Conservation (phyloP, 352 stramenopile species). For the Pythium phragmitis region DNA sequence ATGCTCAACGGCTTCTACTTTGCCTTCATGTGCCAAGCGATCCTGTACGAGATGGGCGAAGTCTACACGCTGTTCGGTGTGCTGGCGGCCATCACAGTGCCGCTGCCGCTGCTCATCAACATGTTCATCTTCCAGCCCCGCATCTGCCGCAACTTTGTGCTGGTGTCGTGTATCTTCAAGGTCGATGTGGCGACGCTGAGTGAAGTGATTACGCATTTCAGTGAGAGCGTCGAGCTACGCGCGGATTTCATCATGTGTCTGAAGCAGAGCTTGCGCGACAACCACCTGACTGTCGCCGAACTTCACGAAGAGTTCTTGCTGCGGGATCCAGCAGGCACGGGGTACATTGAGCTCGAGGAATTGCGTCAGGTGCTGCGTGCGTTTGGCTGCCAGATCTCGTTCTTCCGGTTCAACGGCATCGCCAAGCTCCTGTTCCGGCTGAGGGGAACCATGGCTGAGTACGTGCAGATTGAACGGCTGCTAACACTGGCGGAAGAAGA, state of each 20-base stretch:
- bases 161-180: constrained; percentile 20
- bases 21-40: constrained; percentile 23
- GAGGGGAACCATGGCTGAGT: constrained; percentile 17
- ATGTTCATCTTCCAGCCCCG: constrained; percentile 23
- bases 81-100: not conserved
- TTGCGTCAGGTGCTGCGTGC: constrained; percentile 18
- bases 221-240: constrained; percentile 24
- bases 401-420: constrained; percentile 31
- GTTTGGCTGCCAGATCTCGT: constrained; percentile 27
- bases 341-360: constrained; percentile 25
- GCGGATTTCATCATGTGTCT: constrained; percentile 23
- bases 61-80: constrained; percentile 16
- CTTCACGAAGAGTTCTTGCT: constrained; percentile 12
- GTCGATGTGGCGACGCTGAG: constrained; percentile 22
- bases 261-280: constrained; percentile 16
- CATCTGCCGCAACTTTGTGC: constrained; percentile 22
- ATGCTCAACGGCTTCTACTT: constrained; percentile 29
- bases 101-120: constrained; percentile 23
- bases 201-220: constrained; percentile 27
- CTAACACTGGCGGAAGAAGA: constrained; percentile 8
- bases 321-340: constrained; percentile 6
- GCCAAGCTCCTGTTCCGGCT: constrained; percentile 26
- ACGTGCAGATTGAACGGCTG: constrained; percentile 19
- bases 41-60: constrained; percentile 21
- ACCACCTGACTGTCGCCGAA: constrained; percentile 17